Evolutionary conservation across 257 asterid genomes (phyloP), one percentile per base, ranked within the genome.

Genomic region (Coffea canephora): DNA sequence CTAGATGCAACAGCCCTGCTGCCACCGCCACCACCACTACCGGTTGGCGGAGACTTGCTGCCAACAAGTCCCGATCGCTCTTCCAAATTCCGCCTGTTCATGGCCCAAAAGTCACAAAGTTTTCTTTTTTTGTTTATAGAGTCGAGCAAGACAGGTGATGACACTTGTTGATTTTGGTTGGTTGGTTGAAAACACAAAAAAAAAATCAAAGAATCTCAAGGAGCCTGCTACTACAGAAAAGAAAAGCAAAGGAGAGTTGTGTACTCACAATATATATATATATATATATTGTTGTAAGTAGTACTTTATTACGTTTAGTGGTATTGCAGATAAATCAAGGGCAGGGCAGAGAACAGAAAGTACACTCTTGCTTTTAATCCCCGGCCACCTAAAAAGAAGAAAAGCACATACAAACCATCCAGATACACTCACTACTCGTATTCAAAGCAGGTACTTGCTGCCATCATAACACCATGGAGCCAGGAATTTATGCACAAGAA

Each of bases 71-170:
- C 66, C 34, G 87, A 83, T 83, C 79, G 82, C 59, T 83, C 84
- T 61, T 83, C 87, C 57, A 54, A 46, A 77, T 77, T 80, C 81
- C 74, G 76, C 76, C 82, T 83, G 77, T 83, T 77, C 83, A 79
- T 83, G n/a, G 66, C 77, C 77, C 48, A 54, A 59, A 52, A 55
- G 64, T 69, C 69, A 59, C 65, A 11, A 14, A 49, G 18, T 15
- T 34, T 31, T 34, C 16, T 18, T 0, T 0, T 39, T 6, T 10
- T 13, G 11, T 55, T 79, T 79, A 25, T 50, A 31, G 73, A 79
- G 69, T 67, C 74, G 8, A 45, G 5, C 48, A 34, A 45, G 52
- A 72, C 66, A 61, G 54, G 31, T 70, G 81, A 69, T 52, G 61
- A 39, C 52, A 23, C 50, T 71, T 59, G n/a, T 74, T 74, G 50